Base-by-base conservation (phyloP, 345 rosid species). In the Brassica rapa region DNA sequence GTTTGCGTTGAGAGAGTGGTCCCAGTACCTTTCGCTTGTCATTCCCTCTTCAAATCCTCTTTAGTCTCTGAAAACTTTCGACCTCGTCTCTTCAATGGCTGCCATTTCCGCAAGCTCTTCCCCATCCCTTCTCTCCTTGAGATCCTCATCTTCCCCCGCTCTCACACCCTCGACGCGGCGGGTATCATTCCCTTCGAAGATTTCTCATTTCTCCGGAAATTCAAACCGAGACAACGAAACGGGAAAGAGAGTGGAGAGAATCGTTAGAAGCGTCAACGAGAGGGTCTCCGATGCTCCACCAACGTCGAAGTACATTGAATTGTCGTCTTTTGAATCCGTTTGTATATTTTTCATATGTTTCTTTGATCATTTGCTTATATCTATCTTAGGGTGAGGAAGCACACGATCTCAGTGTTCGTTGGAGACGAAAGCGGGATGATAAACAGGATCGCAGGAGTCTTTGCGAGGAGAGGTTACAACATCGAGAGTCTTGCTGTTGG, bases 371-470 rank as follows among this genome's bases (percentile, higher is more conserved):
- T 9, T 2, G 35, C 21, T 19, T 19, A 19, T 68, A 4, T 68
- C 64, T 12, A 11, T 5, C 0, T 39, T 64, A 68, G 99, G 88
- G 87, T 84, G 79, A 89, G 86, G 85, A 81, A 90, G 78, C 97
- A 94, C 81, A 88, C 98, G 0, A 87, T 95, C 33, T 95, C 98
- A 0, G 97, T 95, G 23, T 93, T 91, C 78, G 99, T 95, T 64
- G 99, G 99, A 66, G 98, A 95, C 70, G 99, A 95, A 76, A 93
- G 98, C 76, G 99, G 99, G 51, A 95, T 95, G 89, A 93, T 95
- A 71, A 95, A 95, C 55, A 84, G 98, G 83, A 95, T 95, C 64
- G 98, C 99, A 0, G 99, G 98, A 56, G 99, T 95, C 2, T 95
- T 95, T 81, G 96, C 97, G 0, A 88, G 98, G 82, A 86, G 99